Conservation (phyloP, 495 filamentous ascomycete species). For the Daldinia decipiens region DNA sequence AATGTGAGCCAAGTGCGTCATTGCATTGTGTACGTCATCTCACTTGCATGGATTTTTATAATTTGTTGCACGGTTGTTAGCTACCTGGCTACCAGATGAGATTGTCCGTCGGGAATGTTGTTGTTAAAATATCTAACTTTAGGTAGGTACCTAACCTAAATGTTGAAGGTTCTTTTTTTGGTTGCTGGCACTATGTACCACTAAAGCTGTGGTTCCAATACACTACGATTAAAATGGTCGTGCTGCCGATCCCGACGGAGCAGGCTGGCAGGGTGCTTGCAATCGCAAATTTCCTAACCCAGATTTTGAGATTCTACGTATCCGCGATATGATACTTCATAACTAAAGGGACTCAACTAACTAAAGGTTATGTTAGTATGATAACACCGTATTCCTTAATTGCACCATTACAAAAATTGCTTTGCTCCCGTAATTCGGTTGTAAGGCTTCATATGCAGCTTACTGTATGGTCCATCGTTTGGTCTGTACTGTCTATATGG, state of each 20-base stretch:
- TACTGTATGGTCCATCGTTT: constrained; percentile 10
- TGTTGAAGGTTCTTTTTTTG: background rate
- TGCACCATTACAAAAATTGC: background rate
- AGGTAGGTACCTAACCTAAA: background rate
- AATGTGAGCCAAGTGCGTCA: constrained; percentile 40
- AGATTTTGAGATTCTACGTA: background rate
- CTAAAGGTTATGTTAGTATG: background rate
- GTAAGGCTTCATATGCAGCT: constrained; percentile 13
- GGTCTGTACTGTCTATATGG: background rate
- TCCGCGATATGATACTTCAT: background rate
- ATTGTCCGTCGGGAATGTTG: constrained; percentile 16
- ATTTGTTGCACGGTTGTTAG: constrained; percentile 27
- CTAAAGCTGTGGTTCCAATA: background rate
- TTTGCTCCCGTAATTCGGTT: background rate
- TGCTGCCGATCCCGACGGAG: constrained; percentile 1
- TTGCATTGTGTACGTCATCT: constrained; percentile 47
- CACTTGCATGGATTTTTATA: constrained; percentile 39
- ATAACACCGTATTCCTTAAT: background rate
- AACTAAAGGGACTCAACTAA: too few relatives aligned
- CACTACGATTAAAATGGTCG: background rate
- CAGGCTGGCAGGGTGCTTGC: background rate
- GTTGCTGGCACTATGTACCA: background rate
- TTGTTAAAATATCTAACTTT: background rate
- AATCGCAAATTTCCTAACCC: constrained; percentile 6
- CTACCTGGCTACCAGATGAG: constrained; percentile 27